These are phyloP conservation scores for Diaporthe capsici DNA, from an alignment of 2,329 filamentous ascomycete species.

Conservation along the genomic window DNA sequence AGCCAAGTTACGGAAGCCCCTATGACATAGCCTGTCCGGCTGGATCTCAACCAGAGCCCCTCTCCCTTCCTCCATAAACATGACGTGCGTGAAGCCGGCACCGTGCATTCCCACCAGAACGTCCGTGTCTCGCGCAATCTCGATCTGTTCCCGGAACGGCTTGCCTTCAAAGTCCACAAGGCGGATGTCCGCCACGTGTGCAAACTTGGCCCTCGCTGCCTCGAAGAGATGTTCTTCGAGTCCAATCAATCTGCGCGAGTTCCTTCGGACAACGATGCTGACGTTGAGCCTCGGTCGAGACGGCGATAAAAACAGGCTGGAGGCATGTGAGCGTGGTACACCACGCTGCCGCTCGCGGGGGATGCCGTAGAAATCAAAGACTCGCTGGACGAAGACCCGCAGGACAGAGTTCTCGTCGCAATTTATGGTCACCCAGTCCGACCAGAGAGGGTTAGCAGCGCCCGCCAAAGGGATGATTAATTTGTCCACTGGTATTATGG, in stretches of 20 bases:
- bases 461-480: constrained; percentile 56
- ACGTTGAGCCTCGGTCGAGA: constrained; percentile 1
- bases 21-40: constrained; percentile 52
- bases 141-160: constrained; percentile 55
- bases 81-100: constrained; percentile 57
- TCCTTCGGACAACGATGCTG: constrained; percentile 54
- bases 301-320: background rate
- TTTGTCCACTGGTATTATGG: constrained; percentile 41
- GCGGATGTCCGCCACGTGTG: constrained; percentile 1
- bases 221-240: constrained; percentile 47
- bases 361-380: constrained; percentile 50
- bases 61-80: constrained; percentile 55
- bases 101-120: constrained; percentile 60
- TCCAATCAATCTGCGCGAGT: constrained; percentile 45
- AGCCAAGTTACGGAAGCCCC: constrained; percentile 59
- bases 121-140: constrained; percentile 54
- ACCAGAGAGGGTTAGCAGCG: constrained; percentile 58
- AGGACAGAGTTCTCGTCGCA: constrained; percentile 52
- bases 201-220: constrained; percentile 3
- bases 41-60: constrained; percentile 59
- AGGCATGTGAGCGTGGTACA: background rate
- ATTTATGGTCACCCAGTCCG: constrained; percentile 52
- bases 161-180: constrained; percentile 55
- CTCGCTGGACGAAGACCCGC: constrained; percentile 51
- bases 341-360: background rate